Percentiles rank a stretch among this genome's conserved stretches.
phyloP scores from a whole-genome alignment of 1,284 basidiomycete species.

The Sporisorium graminicola region DNA sequence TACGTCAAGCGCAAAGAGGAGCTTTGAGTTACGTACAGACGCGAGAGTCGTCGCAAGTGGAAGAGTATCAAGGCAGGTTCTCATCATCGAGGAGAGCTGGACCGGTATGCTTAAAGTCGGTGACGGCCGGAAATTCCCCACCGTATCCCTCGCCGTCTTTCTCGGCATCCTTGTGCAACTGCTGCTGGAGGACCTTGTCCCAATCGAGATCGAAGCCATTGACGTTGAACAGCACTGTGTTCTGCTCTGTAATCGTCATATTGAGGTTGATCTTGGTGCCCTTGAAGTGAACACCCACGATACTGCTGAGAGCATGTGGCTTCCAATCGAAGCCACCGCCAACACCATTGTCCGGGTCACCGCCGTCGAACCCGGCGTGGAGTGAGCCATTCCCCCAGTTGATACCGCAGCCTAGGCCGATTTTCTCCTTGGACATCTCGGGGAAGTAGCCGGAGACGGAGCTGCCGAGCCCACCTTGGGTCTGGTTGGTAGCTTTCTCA shows the following conservation, averaged over 20 bases:
- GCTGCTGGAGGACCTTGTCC: conserved; percentile 4
- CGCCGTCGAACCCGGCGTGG: conserved; percentile 33
- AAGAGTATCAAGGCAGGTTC: not conserved
- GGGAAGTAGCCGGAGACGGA: conserved; percentile 31
- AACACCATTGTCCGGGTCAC: conserved; percentile 19
- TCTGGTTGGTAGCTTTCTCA: not conserved
- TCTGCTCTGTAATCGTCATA: conserved; percentile 20
- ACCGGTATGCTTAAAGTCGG: too few species aligned
- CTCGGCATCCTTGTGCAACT: not conserved
- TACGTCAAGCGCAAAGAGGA: too few species aligned
- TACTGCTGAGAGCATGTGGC: conserved; percentile 3
- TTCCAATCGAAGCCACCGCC: conserved; percentile 35
- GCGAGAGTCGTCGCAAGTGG: too few species aligned
- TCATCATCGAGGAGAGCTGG: too few species aligned
- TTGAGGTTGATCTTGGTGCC: conserved; percentile 21
- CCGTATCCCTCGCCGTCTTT: too few species aligned
- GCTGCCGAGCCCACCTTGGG: conserved; percentile 19
- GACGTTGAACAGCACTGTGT: conserved; percentile 22
- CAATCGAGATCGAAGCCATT: conserved; percentile 26
- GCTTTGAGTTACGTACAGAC: too few species aligned
- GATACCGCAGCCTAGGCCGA: conserved; percentile 34
- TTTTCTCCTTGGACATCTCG: conserved; percentile 4
- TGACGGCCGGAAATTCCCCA: too few species aligned
- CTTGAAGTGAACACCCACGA: conserved; percentile 17
- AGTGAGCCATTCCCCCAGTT: conserved; percentile 27